Conservation (phyloP, 768 basidiomycete genomes). For the Amanita muscaria region DNA sequence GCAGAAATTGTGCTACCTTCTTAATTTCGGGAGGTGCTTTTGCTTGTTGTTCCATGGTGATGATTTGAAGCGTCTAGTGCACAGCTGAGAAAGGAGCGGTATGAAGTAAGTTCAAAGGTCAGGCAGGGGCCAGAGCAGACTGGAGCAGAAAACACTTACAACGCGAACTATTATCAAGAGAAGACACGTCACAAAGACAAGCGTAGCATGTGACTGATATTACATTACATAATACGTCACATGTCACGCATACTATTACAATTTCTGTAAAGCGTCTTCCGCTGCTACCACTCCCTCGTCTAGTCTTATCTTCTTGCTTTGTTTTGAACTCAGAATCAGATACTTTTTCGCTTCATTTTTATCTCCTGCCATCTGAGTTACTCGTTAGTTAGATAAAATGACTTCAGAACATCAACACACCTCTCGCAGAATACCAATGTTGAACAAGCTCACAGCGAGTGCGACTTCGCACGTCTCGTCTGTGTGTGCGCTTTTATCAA, state of each 20-base stretch:
- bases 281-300: conserved; percentile 24
- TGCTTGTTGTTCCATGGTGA: conserved; percentile 58
- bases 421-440: conserved; percentile 49
- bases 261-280: conserved; percentile 19
- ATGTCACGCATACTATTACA: conserved; percentile 8
- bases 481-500: conserved; percentile 22
- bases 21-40: conserved; percentile 75
- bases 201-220: not conserved
- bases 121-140: not conserved
- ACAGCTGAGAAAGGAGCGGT: no score
- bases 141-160: not conserved
- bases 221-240: not conserved
- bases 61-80: no score
- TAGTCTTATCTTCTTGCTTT: conserved; percentile 29
- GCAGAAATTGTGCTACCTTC: conserved; percentile 79
- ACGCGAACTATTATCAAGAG: no score
- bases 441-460: conserved; percentile 50
- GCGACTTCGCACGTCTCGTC: conserved; percentile 41
- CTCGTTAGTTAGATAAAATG: not conserved
- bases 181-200: conserved; percentile 6
- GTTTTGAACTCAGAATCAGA: conserved; percentile 25
- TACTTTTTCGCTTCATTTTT: conserved; percentile 24
- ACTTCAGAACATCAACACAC: conserved; percentile 13
- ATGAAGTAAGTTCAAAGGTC: no score
- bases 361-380: conserved; percentile 31